Conservation (phyloP, 2,329 filamentous ascomycete species). For the Allantophomopsis lycopodina region DNA sequence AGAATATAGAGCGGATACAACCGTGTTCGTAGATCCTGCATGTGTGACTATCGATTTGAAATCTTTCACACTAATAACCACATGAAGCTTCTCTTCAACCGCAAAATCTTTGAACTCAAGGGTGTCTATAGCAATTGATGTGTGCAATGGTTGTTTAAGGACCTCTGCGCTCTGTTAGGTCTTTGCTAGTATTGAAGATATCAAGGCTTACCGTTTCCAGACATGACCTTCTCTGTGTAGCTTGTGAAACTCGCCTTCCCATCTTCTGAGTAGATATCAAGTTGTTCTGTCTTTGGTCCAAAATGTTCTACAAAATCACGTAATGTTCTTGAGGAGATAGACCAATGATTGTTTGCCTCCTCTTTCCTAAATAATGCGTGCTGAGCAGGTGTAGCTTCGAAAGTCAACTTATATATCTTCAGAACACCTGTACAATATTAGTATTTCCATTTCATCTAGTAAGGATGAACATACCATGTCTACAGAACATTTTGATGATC, state of each 20-base stretch:
- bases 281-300: slow-evolving; percentile 64
- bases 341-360: slow-evolving; percentile 56
- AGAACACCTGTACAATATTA: slow-evolving; percentile 40
- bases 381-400: slow-evolving; percentile 60
- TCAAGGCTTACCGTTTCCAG: slow-evolving; percentile 38
- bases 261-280: slow-evolving; percentile 64
- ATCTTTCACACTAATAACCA: slow-evolving; percentile 71
- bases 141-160: slow-evolving; percentile 68
- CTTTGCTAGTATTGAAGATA: too few species aligned
- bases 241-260: slow-evolving; percentile 62
- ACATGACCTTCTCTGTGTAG: slow-evolving; percentile 67
- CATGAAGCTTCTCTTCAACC: slow-evolving; percentile 63
- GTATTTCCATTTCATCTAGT: slow-evolving; percentile 2
- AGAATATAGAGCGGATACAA: slow-evolving; percentile 56
- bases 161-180: slow-evolving; percentile 35
- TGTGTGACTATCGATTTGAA: slow-evolving; percentile 69
- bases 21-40: slow-evolving; percentile 54
- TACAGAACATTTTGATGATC: slow-evolving; percentile 59
- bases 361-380: slow-evolving; percentile 62
- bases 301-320: slow-evolving; percentile 72
- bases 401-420: slow-evolving; percentile 64
- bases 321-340: slow-evolving; percentile 55
- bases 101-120: slow-evolving; percentile 65
- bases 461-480: slow-evolving; percentile 39
- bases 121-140: slow-evolving; percentile 63